Evolutionary conservation across 1,284 basidiomycete species (phyloP).

Genomic region (Vanrija humicola): DNA sequence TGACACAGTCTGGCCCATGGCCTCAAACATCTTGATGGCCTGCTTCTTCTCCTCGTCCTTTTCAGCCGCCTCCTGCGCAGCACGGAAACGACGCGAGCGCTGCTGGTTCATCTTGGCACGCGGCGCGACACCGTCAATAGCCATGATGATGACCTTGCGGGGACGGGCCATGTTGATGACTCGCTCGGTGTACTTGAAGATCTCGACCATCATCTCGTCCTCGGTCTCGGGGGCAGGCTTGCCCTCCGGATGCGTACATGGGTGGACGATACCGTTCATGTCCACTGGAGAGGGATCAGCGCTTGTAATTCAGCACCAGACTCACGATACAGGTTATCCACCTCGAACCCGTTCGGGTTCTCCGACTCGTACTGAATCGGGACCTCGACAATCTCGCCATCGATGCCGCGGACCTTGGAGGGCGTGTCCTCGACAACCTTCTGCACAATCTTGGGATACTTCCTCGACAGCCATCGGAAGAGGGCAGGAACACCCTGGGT

Average conservation of each 20-base stretch:
- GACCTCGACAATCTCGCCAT: constrained; percentile 66
- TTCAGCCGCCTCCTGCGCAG: constrained; percentile 89
- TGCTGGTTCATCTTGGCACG: constrained; percentile 99
- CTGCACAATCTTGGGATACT: constrained; percentile 89
- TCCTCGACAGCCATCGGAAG: constrained; percentile 89
- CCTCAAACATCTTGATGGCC: constrained; percentile 83
- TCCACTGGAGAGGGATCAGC: constrained; percentile 31
- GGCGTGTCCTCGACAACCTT: constrained; percentile 81
- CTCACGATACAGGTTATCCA: constrained; percentile 92
- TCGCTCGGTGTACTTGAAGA: constrained; percentile 95
- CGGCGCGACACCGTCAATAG: constrained; percentile 96
- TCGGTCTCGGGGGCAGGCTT: constrained; percentile 94
- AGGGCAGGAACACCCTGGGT: constrained; percentile 80
- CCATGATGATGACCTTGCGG: constrained; percentile 94
- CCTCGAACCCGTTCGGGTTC: constrained; percentile 96
- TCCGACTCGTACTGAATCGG: constrained; percentile 76
- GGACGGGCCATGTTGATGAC: constrained; percentile 97
- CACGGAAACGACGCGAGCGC: constrained; percentile 89
- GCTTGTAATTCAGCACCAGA: not conserved
- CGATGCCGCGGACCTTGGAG: constrained; percentile 56
- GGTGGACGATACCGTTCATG: constrained; percentile 72
- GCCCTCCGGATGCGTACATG: constrained; percentile 97
- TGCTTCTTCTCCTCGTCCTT: constrained; percentile 82
- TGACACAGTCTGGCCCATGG: constrained; percentile 82
- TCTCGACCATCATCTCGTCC: constrained; percentile 98